Evolutionary conservation across 768 basidiomycete genomes (phyloP), one percentile per base, ranked within the genome.

Genomic region (Rhizopogon rudus): DNA sequence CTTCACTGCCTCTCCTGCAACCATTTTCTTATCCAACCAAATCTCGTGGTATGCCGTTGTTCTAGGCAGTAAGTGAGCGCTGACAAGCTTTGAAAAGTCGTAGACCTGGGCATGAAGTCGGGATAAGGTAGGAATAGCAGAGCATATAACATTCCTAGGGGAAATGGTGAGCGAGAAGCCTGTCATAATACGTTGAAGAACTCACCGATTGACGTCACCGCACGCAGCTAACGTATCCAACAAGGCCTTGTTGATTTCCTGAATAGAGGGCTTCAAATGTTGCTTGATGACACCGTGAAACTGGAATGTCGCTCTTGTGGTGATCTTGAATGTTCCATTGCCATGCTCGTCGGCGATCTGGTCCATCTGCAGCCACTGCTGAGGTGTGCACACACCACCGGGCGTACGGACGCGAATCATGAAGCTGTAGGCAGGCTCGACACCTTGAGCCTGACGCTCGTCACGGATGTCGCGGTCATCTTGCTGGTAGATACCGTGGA

Each of bases 391-490:
- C 20, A 99, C 94, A 60, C 97, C 97, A 54, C 89, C 97, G 44
- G 97, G 95, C 79, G 97, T 88, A 51, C 97, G 83, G 44, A 93
- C 91, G 61, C 97, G 92, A 63, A 98, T 98, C 97, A 99, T 99
- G 78, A 99, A 99, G 65, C 86, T 81, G 73, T 87, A 99, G 1
- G 97, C 97, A 33, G 93, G 93, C 71, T 99, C 97, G 20, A 89
- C 84, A 44, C 94, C 97, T 67, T 93, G 89, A 22, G 82, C 86
- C 68, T 92, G 83, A 56, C 97, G 87, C 71, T 98, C 96, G 59
- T 98, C 96, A 40, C 97, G 90, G 65, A 99, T 96, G 71, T 99
- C 97, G 45, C 97, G 88, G 69, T 99, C 97, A 68, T 98, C 97
- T 73, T 98, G 92, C 71, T 94, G 91, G 71, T 93, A 95, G 63